A percentile compares a stretch with the other conserved stretches of the same genome.
phyloP scores from a whole-genome alignment of 2,329 filamentous ascomycete species.

The Lecanicillium sp. region DNA sequence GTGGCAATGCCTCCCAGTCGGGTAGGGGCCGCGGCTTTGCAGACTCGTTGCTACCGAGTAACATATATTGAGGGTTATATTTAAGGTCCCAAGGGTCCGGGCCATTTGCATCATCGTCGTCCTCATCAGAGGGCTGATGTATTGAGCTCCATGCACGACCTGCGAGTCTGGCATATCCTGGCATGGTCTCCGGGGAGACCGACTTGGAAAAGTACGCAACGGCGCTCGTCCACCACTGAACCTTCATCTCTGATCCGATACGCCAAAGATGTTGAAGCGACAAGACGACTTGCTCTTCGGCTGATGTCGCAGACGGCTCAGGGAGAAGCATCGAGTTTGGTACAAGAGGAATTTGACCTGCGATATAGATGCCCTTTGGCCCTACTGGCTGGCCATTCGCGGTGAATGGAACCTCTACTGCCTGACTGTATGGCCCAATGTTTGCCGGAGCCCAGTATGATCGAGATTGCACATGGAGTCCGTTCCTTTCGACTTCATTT shows the following conservation, averaged over 20 bases:
- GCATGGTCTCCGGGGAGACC: slow-evolving; percentile 18
- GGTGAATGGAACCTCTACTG: slow-evolving; percentile 47
- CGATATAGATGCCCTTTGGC: slow-evolving; percentile 52
- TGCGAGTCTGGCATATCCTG: slow-evolving; percentile 32
- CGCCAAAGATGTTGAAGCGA: slow-evolving; percentile 86
- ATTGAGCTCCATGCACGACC: slow-evolving; percentile 39
- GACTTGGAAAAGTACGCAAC: slow-evolving; percentile 62
- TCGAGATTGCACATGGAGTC: slow-evolving; percentile 82
- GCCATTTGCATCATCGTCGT: slow-evolving; percentile 41
- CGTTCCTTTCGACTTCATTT: slow-evolving; percentile 35
- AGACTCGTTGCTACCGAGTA: slow-evolving; percentile 23
- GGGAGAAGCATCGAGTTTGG: slow-evolving; percentile 69
- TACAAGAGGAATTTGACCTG: slow-evolving; percentile 85
- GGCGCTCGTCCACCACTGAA: slow-evolving; percentile 67
- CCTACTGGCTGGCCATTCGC: slow-evolving; percentile 11
- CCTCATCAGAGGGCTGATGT: slow-evolving; percentile 32
- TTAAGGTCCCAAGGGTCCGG: slow-evolving; percentile 63
- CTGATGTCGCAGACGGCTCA: slow-evolving; percentile 25
- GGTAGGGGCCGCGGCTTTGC: slow-evolving; percentile 31
- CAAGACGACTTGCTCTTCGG: slow-evolving; percentile 56
- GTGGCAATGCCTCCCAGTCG: slow-evolving; percentile 38
- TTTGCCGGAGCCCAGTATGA: slow-evolving; percentile 98
- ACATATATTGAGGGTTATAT: slow-evolving; percentile 46
- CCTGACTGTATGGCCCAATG: slow-evolving; percentile 94
- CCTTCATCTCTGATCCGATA: slow-evolving; percentile 63